A percentile compares a stretch with the other conserved stretches of the same genome.
phyloP scores from a whole-genome alignment of 352 stramenopile genomes.

The Blastocystis sp. region DNA sequence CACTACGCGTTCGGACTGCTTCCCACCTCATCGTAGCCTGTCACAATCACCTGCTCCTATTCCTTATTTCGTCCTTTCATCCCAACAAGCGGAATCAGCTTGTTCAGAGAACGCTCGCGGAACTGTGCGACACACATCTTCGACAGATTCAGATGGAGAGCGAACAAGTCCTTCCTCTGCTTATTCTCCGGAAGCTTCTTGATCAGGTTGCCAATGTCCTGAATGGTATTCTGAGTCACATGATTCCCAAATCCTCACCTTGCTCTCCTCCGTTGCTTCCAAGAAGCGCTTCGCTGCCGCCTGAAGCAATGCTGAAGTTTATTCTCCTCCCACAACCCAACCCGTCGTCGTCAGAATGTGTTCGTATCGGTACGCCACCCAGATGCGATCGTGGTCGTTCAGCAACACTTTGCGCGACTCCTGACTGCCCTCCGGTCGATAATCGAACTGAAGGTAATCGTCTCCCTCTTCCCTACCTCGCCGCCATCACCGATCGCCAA shows the following conservation, averaged over 20 bases:
- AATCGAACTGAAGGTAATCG: background rate
- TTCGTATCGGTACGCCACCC: background rate
- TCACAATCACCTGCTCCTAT: constrained; percentile 27
- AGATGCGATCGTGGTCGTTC: background rate
- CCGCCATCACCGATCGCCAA: constrained; percentile 1
- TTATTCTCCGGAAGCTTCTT: constrained; percentile 28
- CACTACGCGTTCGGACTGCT: background rate
- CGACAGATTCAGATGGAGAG: background rate
- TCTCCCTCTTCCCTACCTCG: background rate
- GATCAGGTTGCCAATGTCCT: constrained; percentile 29
- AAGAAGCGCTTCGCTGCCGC: background rate
- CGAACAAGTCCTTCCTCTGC: background rate
- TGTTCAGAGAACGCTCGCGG: background rate
- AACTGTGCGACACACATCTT: background rate
- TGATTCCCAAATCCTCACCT: background rate
- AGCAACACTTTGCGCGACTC: constrained; percentile 8
- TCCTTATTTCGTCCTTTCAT: background rate
- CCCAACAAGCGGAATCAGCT: background rate
- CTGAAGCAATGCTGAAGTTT: background rate
- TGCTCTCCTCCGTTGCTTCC: background rate
- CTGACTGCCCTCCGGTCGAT: background rate
- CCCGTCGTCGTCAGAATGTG: background rate
- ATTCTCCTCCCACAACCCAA: background rate
- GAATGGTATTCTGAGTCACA: background rate
- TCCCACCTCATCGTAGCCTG: background rate